Evolutionary conservation across 306 rosid species (phyloP).

Genomic region (Vigna reflexopilosa): DNA sequence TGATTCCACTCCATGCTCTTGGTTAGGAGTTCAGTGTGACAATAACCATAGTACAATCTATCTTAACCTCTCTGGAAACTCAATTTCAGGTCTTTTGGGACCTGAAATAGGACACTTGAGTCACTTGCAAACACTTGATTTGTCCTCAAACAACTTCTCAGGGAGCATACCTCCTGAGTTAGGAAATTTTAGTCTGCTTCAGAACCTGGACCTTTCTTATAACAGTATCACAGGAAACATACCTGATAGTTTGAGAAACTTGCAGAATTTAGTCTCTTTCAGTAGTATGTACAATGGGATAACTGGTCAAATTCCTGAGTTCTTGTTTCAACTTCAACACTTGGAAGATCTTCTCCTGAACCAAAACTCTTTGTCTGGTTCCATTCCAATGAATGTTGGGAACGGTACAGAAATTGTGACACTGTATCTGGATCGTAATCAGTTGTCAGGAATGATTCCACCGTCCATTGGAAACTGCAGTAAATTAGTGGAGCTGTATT

Average conservation of each 20-base stretch:
- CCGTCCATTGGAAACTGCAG: slow-evolving; percentile 11
- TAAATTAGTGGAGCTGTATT: slow-evolving; percentile 28
- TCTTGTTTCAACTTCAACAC: slow-evolving; percentile 52
- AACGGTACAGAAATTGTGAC: slow-evolving; percentile 40
- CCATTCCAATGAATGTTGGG: slow-evolving; percentile 64
- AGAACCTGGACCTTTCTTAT: slow-evolving; percentile 54
- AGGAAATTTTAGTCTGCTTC: slow-evolving; percentile 56
- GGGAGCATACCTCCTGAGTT: slow-evolving; percentile 53
- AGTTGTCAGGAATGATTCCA: slow-evolving; percentile 25
- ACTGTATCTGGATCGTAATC: slow-evolving; percentile 36
- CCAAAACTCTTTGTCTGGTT: slow-evolving; percentile 50
- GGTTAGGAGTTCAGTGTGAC: slow-evolving; percentile 72
- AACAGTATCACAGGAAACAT: slow-evolving; percentile 55
- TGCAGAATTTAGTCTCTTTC: slow-evolving; percentile 36
- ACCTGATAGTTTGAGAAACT: slow-evolving; percentile 46
- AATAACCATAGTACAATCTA: slow-evolving; percentile 38
- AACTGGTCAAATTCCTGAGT: slow-evolving; percentile 56
- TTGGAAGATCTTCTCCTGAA: slow-evolving; percentile 48
- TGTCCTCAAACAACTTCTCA: slow-evolving; percentile 49
- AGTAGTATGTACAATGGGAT: slow-evolving; percentile 42
- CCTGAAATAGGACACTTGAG: slow-evolving; percentile 55
- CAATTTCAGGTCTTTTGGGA: slow-evolving; percentile 64
- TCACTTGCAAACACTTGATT: slow-evolving; percentile 53
- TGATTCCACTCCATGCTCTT: slow-evolving; percentile 71
- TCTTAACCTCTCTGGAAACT: slow-evolving; percentile 55